Conservation (phyloP, 2,329 filamentous ascomycete genomes). For the Colletotrichum tropicicola region DNA sequence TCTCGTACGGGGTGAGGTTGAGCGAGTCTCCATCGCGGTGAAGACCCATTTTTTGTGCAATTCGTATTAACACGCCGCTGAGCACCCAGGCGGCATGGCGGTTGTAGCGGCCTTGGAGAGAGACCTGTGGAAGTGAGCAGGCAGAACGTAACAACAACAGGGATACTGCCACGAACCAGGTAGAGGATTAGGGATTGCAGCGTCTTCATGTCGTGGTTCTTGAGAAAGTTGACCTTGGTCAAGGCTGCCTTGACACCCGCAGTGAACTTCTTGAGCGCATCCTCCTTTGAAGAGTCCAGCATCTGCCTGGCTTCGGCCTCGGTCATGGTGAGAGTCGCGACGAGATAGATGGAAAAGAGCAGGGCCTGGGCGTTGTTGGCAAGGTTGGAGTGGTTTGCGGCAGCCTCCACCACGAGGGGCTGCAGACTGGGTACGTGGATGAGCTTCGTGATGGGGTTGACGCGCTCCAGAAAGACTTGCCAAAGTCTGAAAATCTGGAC, state of each 20-base stretch:
- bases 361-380: constrained; percentile 46
- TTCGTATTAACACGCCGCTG: constrained; percentile 67
- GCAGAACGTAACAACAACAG: not conserved
- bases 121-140: constrained; percentile 50
- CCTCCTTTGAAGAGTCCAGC: constrained; percentile 58
- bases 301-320: constrained; percentile 64
- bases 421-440: constrained; percentile 78
- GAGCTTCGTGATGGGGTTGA: constrained; percentile 77
- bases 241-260: constrained; percentile 60
- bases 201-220: constrained; percentile 64
- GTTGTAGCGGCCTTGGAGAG: constrained; percentile 66
- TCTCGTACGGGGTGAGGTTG: constrained; percentile 68
- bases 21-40: constrained; percentile 68
- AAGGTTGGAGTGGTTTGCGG: constrained; percentile 62
- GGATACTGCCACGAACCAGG: constrained; percentile 48
- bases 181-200: constrained; percentile 69
- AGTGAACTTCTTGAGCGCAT: constrained; percentile 61
- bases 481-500: constrained; percentile 76
- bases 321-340: constrained; percentile 30
- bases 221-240: constrained; percentile 64
- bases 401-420: constrained; percentile 70
- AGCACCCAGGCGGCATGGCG: constrained; percentile 69
- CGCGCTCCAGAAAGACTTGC: constrained; percentile 78
- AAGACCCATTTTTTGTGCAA: constrained; percentile 74
- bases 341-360: constrained; percentile 33